phyloP scores from a whole-genome alignment of 2,329 filamentous ascomycete genomes.

The Cyanodermella asteris region DNA sequence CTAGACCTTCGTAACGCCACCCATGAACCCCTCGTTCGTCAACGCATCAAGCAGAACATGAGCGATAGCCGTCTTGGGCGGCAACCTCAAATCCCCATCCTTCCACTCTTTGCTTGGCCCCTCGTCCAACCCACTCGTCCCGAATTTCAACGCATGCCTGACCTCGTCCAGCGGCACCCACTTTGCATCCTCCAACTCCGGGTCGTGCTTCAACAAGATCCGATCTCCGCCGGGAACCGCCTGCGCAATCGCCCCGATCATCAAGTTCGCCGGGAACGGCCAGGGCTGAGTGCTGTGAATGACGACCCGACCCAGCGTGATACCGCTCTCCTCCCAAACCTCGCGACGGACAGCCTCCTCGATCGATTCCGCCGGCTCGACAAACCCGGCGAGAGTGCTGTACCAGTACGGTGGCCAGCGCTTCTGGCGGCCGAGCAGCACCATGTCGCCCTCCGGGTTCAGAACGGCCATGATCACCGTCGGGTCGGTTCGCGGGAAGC shows the following conservation, averaged over 20 bases:
- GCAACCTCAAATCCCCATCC: constrained; percentile 57
- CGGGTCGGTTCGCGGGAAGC: constrained; percentile 73
- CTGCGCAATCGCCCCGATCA: constrained; percentile 78
- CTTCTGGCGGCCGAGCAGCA: constrained; percentile 69
- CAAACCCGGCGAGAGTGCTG: constrained; percentile 68
- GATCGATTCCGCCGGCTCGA: constrained; percentile 66
- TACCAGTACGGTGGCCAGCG: constrained; percentile 73
- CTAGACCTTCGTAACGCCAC: constrained; percentile 4
- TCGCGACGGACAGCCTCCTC: constrained; percentile 68
- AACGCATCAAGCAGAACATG: constrained; percentile 71
- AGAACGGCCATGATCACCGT: constrained; percentile 91
- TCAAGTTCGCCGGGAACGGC: constrained; percentile 67
- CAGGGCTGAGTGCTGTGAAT: constrained; percentile 72
- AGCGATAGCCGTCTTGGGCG: constrained; percentile 75
- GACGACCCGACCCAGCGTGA: constrained; percentile 52
- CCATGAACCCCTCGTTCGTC: constrained; percentile 47
- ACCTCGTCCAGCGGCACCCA: constrained; percentile 78
- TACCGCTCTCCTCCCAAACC: constrained; percentile 70
- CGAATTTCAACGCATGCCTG: constrained; percentile 45
- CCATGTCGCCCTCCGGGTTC: constrained; percentile 50
- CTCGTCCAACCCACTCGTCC: constrained; percentile 46
- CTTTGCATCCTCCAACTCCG: constrained; percentile 70
- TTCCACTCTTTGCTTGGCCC: constrained; percentile 43
- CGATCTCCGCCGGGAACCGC: constrained; percentile 58
- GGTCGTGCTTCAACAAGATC: constrained; percentile 69